Evolutionary conservation across 225 moss, liverwort and hornwort genomes (phyloP).

Genomic region (Marchantia polymorpha): DNA sequence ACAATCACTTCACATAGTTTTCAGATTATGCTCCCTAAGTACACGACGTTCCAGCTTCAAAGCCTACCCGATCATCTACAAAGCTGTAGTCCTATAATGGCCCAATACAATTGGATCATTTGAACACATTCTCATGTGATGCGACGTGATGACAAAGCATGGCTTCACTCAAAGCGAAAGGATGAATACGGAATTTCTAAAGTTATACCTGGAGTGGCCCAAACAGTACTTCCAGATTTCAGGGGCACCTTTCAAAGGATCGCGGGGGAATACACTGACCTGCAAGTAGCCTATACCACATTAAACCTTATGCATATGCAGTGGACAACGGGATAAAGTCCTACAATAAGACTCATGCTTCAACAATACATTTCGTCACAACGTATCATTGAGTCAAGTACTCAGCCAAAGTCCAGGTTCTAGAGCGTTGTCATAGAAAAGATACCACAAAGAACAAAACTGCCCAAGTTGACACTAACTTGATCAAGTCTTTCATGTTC

Average conservation of each 20-base stretch:
- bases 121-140: background rate
- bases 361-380: background rate
- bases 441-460: no score
- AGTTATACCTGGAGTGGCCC: constrained; percentile 74
- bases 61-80: no score
- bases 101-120: background rate
- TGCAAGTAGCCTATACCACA: constrained; percentile 16
- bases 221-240: constrained; percentile 90
- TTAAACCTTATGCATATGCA: background rate
- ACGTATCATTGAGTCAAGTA: no score
- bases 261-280: constrained; percentile 69
- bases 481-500: background rate
- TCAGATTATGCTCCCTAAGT: background rate
- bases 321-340: background rate
- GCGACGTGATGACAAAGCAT: no score
- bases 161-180: no score
- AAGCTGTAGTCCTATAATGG: no score
- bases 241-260: constrained; percentile 70
- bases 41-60: background rate
- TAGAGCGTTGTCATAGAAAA: no score
- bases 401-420: no score
- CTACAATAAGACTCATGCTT: background rate
- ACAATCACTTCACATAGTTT: background rate
- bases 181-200: background rate
- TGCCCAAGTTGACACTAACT: no score